Percentiles rank a stretch among this genome's conserved stretches.
Evolutionary conservation across 495 filamentous ascomycete species (phyloP).

Genomic region (Monascus purpureus): DNA sequence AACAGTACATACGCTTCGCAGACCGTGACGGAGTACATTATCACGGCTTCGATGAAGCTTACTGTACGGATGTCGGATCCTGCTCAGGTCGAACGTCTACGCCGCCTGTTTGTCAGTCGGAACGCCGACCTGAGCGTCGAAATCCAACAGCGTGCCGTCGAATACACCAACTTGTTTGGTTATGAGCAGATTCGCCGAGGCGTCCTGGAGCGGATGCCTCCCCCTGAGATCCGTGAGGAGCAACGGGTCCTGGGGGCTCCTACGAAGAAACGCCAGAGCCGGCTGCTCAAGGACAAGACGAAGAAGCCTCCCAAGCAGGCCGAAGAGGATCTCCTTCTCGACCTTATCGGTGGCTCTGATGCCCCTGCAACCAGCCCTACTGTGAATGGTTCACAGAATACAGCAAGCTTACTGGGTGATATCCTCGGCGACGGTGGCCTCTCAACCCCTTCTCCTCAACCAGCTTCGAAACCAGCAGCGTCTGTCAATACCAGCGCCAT

Average conservation of each 20-base stretch:
- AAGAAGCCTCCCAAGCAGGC: slow-evolving; percentile 63
- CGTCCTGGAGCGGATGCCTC: slow-evolving; percentile 92
- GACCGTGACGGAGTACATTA: slow-evolving; percentile 84
- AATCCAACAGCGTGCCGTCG: slow-evolving; percentile 87
- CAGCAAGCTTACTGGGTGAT: slow-evolving; percentile 76
- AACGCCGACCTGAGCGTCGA: slow-evolving; percentile 82
- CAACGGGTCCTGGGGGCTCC: slow-evolving; percentile 81
- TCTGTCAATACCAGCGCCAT: slow-evolving; percentile 57
- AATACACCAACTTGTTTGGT: slow-evolving; percentile 85
- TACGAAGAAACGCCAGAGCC: slow-evolving; percentile 62
- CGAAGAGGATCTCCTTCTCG: slow-evolving; percentile 82
- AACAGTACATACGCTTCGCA: slow-evolving; percentile 87
- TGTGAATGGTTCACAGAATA: slow-evolving; percentile 57
- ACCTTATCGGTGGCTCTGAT: slow-evolving; percentile 79
- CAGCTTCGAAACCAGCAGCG: slow-evolving; percentile 24
- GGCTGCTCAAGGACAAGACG: slow-evolving; percentile 53
- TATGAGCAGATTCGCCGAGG: slow-evolving; percentile 79
- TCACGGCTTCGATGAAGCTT: slow-evolving; percentile 90
- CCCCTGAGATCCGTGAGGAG: slow-evolving; percentile 90
- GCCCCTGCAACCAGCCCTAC: slow-evolving; percentile 35
- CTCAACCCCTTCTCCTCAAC: slow-evolving; percentile 40
- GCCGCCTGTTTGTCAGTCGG: slow-evolving; percentile 58
- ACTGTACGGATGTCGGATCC: slow-evolving; percentile 75
- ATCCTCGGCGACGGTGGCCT: slow-evolving; percentile 45
- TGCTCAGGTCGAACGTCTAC: slow-evolving; percentile 70